phyloP scores from a whole-genome alignment of 345 rosid genomes.

The Hirschfeldia incana region DNA sequence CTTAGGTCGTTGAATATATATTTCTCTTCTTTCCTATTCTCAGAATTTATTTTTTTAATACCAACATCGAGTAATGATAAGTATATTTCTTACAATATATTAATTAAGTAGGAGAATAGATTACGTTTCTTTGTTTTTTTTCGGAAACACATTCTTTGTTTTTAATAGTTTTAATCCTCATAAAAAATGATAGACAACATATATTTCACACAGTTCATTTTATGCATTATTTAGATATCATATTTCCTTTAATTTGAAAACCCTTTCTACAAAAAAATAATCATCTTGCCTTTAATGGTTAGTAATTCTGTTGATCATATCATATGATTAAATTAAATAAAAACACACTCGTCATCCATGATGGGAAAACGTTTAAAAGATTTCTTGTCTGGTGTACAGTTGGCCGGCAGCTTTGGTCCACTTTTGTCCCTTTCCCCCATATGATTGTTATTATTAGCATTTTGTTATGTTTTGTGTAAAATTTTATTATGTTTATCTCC shows the following conservation, averaged over 20 bases:
- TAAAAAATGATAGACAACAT: background rate
- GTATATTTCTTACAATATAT: background rate
- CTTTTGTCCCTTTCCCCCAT: background rate
- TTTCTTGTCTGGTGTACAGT: conserved; percentile 27
- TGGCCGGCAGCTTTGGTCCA: conserved; percentile 36
- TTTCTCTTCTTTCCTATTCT: conserved; percentile 1
- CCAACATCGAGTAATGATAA: background rate
- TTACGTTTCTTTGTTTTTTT: background rate
- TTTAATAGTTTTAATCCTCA: background rate
- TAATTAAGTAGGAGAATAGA: background rate
- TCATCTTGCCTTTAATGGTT: conserved; percentile 15
- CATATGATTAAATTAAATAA: background rate
- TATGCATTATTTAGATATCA: conserved; percentile 15
- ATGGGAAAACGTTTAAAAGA: conserved; percentile 30
- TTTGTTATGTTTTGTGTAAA: background rate
- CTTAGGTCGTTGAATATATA: conserved; percentile 22
- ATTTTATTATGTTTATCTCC: no score
- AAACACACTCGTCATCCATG: conserved; percentile 23
- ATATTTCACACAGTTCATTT: background rate
- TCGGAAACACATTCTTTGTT: no score
- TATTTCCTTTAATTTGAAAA: background rate
- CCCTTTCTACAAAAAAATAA: background rate
- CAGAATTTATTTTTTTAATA: background rate
- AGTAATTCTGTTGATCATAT: background rate
- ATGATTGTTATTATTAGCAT: background rate